phyloP scores from a whole-genome alignment of 2,329 filamentous ascomycete genomes.

The Aspergillus sp. region DNA sequence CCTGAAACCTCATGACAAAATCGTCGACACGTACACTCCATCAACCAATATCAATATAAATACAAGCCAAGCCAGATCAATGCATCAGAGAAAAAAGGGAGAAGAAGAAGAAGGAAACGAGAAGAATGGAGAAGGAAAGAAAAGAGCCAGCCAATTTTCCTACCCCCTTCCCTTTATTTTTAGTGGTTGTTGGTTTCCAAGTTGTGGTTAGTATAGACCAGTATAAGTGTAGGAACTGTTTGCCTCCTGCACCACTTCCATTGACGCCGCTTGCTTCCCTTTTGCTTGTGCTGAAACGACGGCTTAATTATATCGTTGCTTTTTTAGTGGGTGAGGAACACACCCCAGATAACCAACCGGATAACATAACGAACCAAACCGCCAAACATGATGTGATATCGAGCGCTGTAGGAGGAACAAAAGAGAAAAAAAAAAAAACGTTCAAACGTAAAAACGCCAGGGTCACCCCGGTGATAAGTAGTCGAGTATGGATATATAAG shows the following conservation, averaged over 20 bases:
- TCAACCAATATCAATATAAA: conserved; percentile 10
- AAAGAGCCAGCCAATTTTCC: neutral
- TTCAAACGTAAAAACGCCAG: neutral
- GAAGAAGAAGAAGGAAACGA: neutral
- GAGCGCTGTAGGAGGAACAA: too few species aligned
- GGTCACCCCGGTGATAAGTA: neutral
- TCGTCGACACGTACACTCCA: conserved; percentile 14
- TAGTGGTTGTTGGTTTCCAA: neutral
- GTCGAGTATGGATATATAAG: neutral
- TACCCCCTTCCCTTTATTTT: neutral
- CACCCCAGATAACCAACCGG: conserved; percentile 3
- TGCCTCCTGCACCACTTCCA: too few species aligned
- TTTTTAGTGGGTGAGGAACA: neutral
- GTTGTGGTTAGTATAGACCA: neutral
- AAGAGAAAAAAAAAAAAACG: neutral
- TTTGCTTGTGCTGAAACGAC: neutral
- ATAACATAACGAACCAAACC: neutral
- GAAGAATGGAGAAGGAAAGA: neutral
- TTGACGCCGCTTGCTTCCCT: neutral
- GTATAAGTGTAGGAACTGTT: too few species aligned
- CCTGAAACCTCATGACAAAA: neutral
- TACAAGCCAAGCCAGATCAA: conserved; percentile 11
- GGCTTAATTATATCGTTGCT: neutral
- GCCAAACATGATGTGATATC: conserved; percentile 18
- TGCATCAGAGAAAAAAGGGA: neutral